Percentiles rank a stretch among this genome's conserved stretches.
phyloP scores from a whole-genome alignment of 495 filamentous ascomycete genomes.

The Arthonia radiata region DNA sequence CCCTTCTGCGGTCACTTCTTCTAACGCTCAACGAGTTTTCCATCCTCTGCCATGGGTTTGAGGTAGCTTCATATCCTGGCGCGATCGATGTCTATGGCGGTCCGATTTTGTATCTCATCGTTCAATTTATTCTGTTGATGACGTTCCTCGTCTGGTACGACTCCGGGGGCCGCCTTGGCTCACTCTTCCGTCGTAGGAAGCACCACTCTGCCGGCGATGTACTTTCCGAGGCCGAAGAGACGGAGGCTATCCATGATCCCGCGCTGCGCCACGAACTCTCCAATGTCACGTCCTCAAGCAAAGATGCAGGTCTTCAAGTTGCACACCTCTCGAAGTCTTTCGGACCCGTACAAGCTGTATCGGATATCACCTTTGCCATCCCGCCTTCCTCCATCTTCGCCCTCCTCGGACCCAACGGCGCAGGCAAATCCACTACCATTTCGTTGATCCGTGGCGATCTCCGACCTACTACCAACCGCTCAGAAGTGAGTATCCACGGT shows the following conservation, averaged over 20 bases:
- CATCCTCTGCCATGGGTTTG: slow-evolving; percentile 32
- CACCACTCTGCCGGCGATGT: slow-evolving; percentile 9
- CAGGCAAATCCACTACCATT: slow-evolving; percentile 71
- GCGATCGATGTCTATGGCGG: slow-evolving; percentile 49
- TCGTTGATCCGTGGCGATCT: slow-evolving; percentile 30
- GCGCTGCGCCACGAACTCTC: slow-evolving; percentile 23
- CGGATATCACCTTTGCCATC: slow-evolving; percentile 62
- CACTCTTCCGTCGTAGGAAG: slow-evolving; percentile 16
- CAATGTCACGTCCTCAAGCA: slow-evolving; percentile 18
- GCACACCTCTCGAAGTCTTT: slow-evolving; percentile 56
- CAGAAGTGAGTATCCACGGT: no score
- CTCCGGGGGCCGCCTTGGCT: slow-evolving; percentile 30
- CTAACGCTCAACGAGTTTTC: slow-evolving; percentile 57
- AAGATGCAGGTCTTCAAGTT: slow-evolving; percentile 42
- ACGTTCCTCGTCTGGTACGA: slow-evolving; percentile 45
- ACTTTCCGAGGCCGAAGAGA: slow-evolving; percentile 20
- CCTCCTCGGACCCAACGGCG: slow-evolving; percentile 68
- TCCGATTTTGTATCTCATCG: slow-evolving; percentile 49
- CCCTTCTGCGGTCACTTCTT: slow-evolving; percentile 42
- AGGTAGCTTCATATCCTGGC: slow-evolving; percentile 41
- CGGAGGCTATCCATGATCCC: slow-evolving; percentile 16
- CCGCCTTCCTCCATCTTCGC: slow-evolving; percentile 59
- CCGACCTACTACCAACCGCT: slow-evolving; percentile 25
- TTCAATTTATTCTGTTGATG: slow-evolving; percentile 43
- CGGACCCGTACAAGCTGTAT: slow-evolving; percentile 39